Evolutionary conservation across 257 asterid species (phyloP), one percentile per base, ranked within the genome.

Genomic region (Prunella vulgaris): DNA sequence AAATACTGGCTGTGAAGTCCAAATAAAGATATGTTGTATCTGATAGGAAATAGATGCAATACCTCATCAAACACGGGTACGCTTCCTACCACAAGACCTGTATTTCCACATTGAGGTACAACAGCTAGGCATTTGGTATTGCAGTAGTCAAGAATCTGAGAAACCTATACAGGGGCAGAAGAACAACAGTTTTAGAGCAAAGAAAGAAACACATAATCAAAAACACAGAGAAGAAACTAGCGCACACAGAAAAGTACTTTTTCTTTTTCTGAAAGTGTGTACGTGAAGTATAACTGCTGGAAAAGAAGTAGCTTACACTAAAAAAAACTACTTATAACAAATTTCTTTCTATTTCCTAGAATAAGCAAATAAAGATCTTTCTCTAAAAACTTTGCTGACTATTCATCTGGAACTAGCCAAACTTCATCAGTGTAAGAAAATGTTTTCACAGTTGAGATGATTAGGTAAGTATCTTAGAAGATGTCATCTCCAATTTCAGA

Each of bases 81-180:
- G 57, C 98, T 93, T 71, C 98, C 98, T 81, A 97, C 98, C 76
- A 93, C 98, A 74, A 93, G 97, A 69, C 98, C 94, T 40, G 97
- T 93, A 77, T 93, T 93, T 73, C 98, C 98, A 62, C 98, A 97
- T 84, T 93, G 98, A 24, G 98, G 98, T 72, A 93, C 98, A 85
- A 90, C 96, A 68, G 98, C 95, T 74, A 93, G 83, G 83, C 85
- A 67, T 78, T 95, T 85, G 68, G 94, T 83, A 77, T 85, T 87
- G 77, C 98, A 93, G 83, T 93, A 87, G 60, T 79, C 79, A 72
- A 93, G 98, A 79, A 90, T 86, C 88, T 83, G 89, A 63, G 98
- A 88, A 61, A 88, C 93, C 98, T 93, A 85, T 54, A 84, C 42
- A 33, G 46, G 46, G 35, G 57, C 66, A 48, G 73, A 74, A 57